These are phyloP conservation scores for Anthracocystis walkeri DNA, from an alignment of 1,284 basidiomycete genomes.

Conservation along the genomic window DNA sequence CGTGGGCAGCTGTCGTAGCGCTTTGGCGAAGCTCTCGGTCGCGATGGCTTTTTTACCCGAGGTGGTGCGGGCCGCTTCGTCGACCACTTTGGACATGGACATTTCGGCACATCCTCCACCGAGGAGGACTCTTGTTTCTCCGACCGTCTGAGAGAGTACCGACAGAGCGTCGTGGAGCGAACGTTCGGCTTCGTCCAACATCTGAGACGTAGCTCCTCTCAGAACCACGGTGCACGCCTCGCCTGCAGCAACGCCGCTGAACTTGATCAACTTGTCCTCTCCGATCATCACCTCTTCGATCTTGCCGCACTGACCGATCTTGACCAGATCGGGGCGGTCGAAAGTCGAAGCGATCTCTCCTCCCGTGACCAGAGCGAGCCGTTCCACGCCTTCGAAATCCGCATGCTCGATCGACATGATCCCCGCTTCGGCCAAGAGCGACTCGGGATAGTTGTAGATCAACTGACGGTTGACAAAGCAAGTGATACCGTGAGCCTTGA, in stretches of 20 bases:
- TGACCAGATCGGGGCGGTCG: conserved; percentile 91
- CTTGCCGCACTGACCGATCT: conserved; percentile 90
- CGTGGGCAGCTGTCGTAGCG: conserved; percentile 87
- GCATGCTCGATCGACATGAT: conserved; percentile 98
- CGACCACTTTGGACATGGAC: conserved; percentile 94
- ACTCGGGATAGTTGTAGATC: conserved; percentile 99
- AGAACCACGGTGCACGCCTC: conserved; percentile 99
- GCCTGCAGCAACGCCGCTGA: conserved; percentile 96
- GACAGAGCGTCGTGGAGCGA: conserved; percentile 97
- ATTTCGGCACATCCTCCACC: conserved; percentile 98
- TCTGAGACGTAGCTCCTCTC: conserved; percentile 94
- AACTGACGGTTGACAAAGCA: conserved; percentile 98
- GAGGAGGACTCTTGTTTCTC: conserved; percentile 91
- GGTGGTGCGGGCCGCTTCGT: conserved; percentile 85
- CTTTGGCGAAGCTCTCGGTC: conserved; percentile 88
- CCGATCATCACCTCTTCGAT: conserved; percentile 99
- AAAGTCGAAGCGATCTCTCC: conserved; percentile 98
- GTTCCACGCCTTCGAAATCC: conserved; percentile 98
- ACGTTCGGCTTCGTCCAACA: conserved; percentile 98
- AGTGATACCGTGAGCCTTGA: conserved; percentile 94
- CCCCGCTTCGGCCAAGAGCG: conserved; percentile 89
- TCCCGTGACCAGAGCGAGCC: conserved; percentile 93
- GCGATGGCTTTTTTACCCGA: conserved; percentile 97
- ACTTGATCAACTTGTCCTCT: conserved; percentile 98
- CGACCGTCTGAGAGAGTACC: conserved; percentile 96